Evolutionary conservation across 495 filamentous ascomycete species (phyloP), one percentile per base, ranked within the genome.

Genomic region (Penicillium coprophilum): DNA sequence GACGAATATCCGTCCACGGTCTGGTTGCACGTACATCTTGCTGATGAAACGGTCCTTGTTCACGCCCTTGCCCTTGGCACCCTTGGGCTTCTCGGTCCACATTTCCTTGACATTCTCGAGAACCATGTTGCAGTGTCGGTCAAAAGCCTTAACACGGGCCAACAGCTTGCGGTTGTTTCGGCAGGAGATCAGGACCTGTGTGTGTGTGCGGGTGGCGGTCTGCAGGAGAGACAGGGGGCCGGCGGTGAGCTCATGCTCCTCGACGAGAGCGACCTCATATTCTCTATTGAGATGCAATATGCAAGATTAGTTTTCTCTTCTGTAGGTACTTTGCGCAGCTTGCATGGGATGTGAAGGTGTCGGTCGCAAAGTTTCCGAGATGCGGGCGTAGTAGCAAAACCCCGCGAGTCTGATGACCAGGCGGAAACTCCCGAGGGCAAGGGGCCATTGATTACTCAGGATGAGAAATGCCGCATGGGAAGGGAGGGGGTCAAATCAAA

Each of bases 11-110:
- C 11, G 2, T 38, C 7, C 20, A 1, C n/a, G 20, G 20, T 51
- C 19, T 11, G 36, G 9, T 30, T 30, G 52, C 27, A 79, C 88
- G 56, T 70, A 96, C 94, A 98, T 91, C 80, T 98, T 98, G 81
- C 90, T 96, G 65, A 97, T 92, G 74, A 97, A 98, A 30, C 95
- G 81, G 74, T 98, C 94, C 83, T 97, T 97, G 76, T 98, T 97
- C 36, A 96, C 89, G 31, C 90, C 88, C 70, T 87, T 84, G 50
- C 93, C 91, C 77, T 91, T 92, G 77, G 89, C 88, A 24, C 91
- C 91, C 60, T 89, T 84, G 34, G 94, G 92, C 52, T 87, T 91
- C 77, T 98, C 94, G 6, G 91, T 96, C 94, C 94, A 98, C 92
- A 98, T 97, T 80, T 98, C 94, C 80, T 97, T 98, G 34, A 93